Conservation (phyloP, 108 stramenopile genomes). For the Fistulifera pelliculosa region DNA sequence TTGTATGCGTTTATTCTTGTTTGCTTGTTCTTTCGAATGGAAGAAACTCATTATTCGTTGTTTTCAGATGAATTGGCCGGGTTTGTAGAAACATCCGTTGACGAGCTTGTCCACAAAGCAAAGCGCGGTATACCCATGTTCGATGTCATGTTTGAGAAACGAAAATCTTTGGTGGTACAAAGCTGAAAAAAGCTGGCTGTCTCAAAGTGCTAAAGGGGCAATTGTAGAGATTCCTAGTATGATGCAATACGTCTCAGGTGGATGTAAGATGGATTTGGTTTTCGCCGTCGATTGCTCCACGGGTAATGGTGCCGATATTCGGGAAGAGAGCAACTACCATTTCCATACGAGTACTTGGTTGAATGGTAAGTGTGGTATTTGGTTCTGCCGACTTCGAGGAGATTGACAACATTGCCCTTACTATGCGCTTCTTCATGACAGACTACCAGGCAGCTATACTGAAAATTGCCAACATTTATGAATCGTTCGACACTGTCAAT, state of each 20-base stretch:
- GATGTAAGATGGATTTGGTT: slow-evolving; percentile 54
- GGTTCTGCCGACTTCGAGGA: too few relatives aligned
- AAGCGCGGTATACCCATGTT: slow-evolving; percentile 28
- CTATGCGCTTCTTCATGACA: slow-evolving; percentile 2
- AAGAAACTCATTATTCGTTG: too few relatives aligned
- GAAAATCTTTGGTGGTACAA: slow-evolving; percentile 25
- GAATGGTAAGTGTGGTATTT: slow-evolving; percentile 13
- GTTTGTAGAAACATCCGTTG: slow-evolving; percentile 44
- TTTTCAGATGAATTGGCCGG: slow-evolving; percentile 29
- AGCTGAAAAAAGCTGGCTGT: slow-evolving; percentile 32
- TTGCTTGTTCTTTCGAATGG: too few relatives aligned
- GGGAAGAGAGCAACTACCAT: slow-evolving; percentile 43
- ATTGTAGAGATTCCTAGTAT: slow-evolving; percentile 40
- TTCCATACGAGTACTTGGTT: slow-evolving; percentile 25
- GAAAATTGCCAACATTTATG: slow-evolving; percentile 55
- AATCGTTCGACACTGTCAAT: slow-evolving; percentile 46
- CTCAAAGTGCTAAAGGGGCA: slow-evolving; percentile 35
- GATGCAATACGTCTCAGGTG: slow-evolving; percentile 46
- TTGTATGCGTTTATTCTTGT: too few relatives aligned
- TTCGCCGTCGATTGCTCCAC: slow-evolving; percentile 70
- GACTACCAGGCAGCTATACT: slow-evolving; percentile 72
- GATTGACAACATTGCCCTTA: too few relatives aligned
- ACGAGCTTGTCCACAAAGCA: slow-evolving; percentile 29
- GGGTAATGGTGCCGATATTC: slow-evolving; percentile 38
- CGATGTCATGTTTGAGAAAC: slow-evolving; percentile 29